Evolutionary conservation across 2,329 filamentous ascomycete species (phyloP).

Genomic region (Bipolaris gigantea): DNA sequence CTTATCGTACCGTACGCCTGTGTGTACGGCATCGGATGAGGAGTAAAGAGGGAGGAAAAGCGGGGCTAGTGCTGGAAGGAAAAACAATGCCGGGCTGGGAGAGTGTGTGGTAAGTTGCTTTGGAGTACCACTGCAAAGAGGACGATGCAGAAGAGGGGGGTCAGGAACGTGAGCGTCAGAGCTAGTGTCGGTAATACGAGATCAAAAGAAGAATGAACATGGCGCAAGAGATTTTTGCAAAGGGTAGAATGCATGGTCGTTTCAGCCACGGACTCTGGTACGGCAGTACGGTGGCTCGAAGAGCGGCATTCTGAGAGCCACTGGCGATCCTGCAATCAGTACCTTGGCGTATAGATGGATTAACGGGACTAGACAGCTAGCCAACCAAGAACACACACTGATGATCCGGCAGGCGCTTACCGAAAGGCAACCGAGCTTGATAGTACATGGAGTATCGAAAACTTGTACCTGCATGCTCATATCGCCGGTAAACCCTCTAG

Average conservation of each 20-base stretch:
- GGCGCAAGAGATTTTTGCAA: background rate
- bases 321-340: background rate
- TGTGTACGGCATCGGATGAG: too few relatives aligned
- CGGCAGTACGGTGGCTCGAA: background rate
- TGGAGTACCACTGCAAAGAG: too few relatives aligned
- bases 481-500: too few relatives aligned
- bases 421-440: background rate
- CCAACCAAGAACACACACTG: background rate
- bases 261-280: background rate
- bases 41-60: too few relatives aligned
- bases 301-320: background rate
- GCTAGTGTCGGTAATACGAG: background rate
- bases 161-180: background rate
- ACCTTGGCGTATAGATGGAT: background rate
- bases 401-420: background rate
- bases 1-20: too few relatives aligned
- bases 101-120: too few relatives aligned
- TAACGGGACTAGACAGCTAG: background rate
- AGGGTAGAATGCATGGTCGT: background rate
- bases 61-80: too few relatives aligned
- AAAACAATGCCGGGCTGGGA: too few relatives aligned
- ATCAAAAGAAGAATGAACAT: background rate
- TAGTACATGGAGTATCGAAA: background rate
- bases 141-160: too few relatives aligned
- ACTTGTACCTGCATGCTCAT: background rate